phyloP scores from a whole-genome alignment of 2,329 filamentous ascomycete species.

The Dactylellina drechsleri region DNA sequence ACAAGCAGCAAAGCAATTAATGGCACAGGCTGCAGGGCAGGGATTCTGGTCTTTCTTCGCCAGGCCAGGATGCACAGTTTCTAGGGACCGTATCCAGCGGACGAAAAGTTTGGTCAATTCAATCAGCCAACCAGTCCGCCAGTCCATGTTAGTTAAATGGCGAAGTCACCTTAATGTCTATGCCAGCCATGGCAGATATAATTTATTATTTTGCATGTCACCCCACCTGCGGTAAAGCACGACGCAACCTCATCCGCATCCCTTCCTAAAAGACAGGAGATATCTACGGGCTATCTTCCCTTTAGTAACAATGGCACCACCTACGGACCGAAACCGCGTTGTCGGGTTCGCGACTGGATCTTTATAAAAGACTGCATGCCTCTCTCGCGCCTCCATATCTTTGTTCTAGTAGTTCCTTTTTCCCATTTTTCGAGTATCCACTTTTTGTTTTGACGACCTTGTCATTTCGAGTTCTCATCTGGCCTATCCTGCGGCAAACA shows the following conservation, averaged over 20 bases:
- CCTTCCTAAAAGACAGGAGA: slow-evolving; percentile 54
- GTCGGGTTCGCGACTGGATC: slow-evolving; percentile 52
- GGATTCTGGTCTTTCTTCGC: slow-evolving; percentile 21
- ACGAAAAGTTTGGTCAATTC: slow-evolving; percentile 45
- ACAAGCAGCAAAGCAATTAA: slow-evolving; percentile 25
- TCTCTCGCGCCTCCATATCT: slow-evolving; percentile 38
- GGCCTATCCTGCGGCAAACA: slow-evolving; percentile 19
- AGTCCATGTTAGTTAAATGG: slow-evolving; percentile 52
- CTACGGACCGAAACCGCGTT: slow-evolving; percentile 55
- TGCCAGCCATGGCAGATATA: slow-evolving; percentile 48
- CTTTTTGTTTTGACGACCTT: slow-evolving; percentile 13
- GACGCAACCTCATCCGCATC: slow-evolving; percentile 55
- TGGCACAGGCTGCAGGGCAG: slow-evolving; percentile 51
- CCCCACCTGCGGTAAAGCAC: slow-evolving; percentile 54
- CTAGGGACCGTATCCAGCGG: slow-evolving; percentile 44
- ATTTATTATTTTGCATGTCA: slow-evolving; percentile 54
- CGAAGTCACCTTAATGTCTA: slow-evolving; percentile 52
- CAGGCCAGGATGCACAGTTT: slow-evolving; percentile 45
- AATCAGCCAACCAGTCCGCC: slow-evolving; percentile 33
- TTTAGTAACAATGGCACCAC: slow-evolving; percentile 55
- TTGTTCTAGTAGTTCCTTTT: slow-evolving; percentile 22
- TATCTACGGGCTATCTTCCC: slow-evolving; percentile 54
- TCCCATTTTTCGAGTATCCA: slow-evolving; percentile 38
- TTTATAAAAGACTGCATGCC: slow-evolving; percentile 53
- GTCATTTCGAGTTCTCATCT: slow-evolving; percentile 1